Percentiles rank a stretch among this genome's conserved stretches.
Conservation (phyloP, 208 protist species). For the Acanthamoeba triangularis region DNA sequence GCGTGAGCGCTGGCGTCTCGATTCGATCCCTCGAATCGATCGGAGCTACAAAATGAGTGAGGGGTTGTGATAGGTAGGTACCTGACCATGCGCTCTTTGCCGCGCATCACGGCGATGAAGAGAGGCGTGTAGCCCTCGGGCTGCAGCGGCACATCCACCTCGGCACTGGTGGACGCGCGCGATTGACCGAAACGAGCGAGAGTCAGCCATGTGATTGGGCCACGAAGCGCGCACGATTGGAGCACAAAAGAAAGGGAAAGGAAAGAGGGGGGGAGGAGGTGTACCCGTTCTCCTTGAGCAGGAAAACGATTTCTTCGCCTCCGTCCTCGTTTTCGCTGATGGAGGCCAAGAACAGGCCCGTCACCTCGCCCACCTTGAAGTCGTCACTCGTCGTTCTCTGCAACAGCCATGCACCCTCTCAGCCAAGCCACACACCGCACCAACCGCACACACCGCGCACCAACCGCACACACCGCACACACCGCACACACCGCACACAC, state of each 20-base stretch:
- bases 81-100: conserved; percentile 64
- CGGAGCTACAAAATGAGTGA: neutral
- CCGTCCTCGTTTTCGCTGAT: conserved; percentile 53
- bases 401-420: no score
- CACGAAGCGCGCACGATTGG: neutral
- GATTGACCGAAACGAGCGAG: neutral
- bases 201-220: neutral
- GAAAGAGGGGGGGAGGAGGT: no score
- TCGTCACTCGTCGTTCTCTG: conserved; percentile 7
- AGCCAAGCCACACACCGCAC: neutral
- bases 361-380: conserved; percentile 35
- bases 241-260: no score
- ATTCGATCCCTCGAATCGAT: no score
- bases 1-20: no score
- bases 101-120: conserved; percentile 24
- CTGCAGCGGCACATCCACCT: conserved; percentile 15
- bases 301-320: conserved; percentile 47
- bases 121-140: conserved; percentile 44
- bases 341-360: conserved; percentile 47
- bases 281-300: conserved; percentile 45
- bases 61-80: neutral
- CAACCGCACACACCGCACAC: no score
- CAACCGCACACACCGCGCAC: neutral
- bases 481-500: no score
- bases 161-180: neutral